These are phyloP conservation scores for Lactarius sanguifluus DNA, from an alignment of 768 basidiomycete genomes.

Conservation along the genomic window DNA sequence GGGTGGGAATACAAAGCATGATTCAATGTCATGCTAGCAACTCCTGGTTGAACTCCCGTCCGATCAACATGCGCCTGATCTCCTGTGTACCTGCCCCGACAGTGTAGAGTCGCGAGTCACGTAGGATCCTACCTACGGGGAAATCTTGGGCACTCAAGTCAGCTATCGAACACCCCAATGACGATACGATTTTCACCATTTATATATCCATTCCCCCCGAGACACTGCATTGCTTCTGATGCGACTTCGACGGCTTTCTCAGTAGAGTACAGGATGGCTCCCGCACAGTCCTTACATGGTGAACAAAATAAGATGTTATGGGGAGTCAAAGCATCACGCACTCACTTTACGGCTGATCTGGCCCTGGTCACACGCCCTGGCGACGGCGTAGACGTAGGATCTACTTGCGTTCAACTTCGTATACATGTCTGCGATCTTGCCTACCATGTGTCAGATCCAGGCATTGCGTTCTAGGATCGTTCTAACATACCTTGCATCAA, in stretches of 20 bases:
- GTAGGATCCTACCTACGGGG: slow-evolving; percentile 80
- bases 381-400: slow-evolving; percentile 92
- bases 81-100: slow-evolving; percentile 98
- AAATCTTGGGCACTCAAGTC: slow-evolving; percentile 59
- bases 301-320: not conserved
- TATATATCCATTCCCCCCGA: slow-evolving; percentile 95
- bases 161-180: not conserved
- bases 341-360: slow-evolving; percentile 74
- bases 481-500: slow-evolving; percentile 83
- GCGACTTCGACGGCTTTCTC: slow-evolving; percentile 91
- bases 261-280: slow-evolving; percentile 90
- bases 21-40: slow-evolving; percentile 31
- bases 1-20: not conserved
- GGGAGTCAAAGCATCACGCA: slow-evolving; percentile 21
- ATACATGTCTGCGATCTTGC: slow-evolving; percentile 91
- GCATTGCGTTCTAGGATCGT: slow-evolving; percentile 10
- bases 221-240: slow-evolving; percentile 87
- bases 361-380: slow-evolving; percentile 80
- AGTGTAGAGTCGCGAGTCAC: slow-evolving; percentile 86
- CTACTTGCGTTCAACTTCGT: slow-evolving; percentile 87
- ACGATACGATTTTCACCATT: slow-evolving; percentile 55
- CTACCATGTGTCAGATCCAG: slow-evolving; percentile 39
- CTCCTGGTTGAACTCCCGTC: slow-evolving; percentile 86
- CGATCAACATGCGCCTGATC: slow-evolving; percentile 91
- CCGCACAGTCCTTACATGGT: slow-evolving; percentile 81